Conservation (phyloP, 2,329 filamentous ascomycete species). For the Aspergillus pseudoviridinutans region DNA sequence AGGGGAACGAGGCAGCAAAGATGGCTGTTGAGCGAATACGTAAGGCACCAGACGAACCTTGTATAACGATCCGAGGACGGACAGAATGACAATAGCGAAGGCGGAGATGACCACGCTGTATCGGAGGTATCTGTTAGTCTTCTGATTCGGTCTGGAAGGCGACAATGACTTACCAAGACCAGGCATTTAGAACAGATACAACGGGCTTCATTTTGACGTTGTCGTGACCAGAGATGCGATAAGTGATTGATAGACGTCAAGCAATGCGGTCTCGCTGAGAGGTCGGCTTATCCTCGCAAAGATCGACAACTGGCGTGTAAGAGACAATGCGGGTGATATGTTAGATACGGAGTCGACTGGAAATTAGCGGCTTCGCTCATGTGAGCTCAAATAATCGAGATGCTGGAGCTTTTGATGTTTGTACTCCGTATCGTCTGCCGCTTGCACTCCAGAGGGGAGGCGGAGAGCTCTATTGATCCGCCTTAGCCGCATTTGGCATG, state of each 20-base stretch:
- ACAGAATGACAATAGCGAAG: conserved; percentile 63
- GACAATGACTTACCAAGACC: conserved; percentile 70
- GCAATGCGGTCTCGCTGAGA: neutral
- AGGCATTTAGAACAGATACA: conserved; percentile 86
- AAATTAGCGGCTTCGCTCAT: neutral
- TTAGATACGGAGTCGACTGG: neutral
- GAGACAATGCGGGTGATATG: neutral
- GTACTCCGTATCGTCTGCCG: neutral
- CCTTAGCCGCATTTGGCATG: conserved; percentile 14
- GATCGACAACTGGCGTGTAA: neutral
- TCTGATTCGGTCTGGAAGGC: neutral
- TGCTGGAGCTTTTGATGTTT: neutral
- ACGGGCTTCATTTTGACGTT: conserved; percentile 80
- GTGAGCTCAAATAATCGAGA: conserved; percentile 3
- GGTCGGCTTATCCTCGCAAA: neutral
- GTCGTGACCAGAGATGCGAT: conserved; percentile 1
- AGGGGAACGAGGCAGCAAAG: neutral
- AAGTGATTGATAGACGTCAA: neutral
- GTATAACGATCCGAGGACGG: conserved; percentile 68
- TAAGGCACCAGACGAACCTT: conserved; percentile 45
- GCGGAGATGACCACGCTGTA: conserved; percentile 66
- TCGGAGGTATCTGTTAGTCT: conserved; percentile 8
- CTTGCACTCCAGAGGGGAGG: neutral
- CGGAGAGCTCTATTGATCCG: neutral
- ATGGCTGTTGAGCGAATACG: neutral